Base-by-base conservation (phyloP, 2,329 filamentous ascomycete species). In the Phialemonium atrogriseum region DNA sequence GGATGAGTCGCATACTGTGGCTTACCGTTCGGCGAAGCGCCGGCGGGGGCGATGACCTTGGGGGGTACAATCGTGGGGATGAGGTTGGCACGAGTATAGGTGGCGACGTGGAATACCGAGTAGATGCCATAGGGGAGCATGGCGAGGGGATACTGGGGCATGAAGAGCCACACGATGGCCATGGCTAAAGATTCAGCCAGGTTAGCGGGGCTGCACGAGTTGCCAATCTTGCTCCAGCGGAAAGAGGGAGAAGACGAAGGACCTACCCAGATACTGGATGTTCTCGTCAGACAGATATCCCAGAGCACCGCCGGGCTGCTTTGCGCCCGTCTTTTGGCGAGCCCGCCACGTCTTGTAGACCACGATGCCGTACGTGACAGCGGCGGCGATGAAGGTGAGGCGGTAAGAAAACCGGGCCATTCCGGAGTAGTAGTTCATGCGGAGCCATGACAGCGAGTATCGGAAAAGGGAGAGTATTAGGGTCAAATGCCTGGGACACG, bases 261-360 rank as follows among this genome's bases (percentile, higher is more conserved):
- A 64, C 86, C 56, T 73, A 96, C 91, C 69, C 39, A 98, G 73
- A 57, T 98, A 98, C 62, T 96, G 91, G 32, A 98, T 85, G 60
- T 98, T 98, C 72, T 98, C 91, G 56, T 98, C 91, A 10, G 77
- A 69, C 35, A 81, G 67, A 44, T 94, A 66, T 39, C 78, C 73
- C 37, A 89, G 33, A 29, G 71, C 58, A 36, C 82, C 75, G 31
- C 56, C 54, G 23, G 60, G 75, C 48, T 77, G 59, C 55, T 66
- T 77, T 39, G 68, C 77, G 42, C 81, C 80, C 30, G 78, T 70
- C 71, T 85, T 83, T 48, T 83, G 73, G 45, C 86, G 82, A 47
- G 88, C 85, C 45, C 88, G 80, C 68, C 88, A 85, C 36, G 86
- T 88, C 76, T 98, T 98, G 73, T 94, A 96, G 40, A 98, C 89